Evolutionary conservation across 192 early-diverging fungal genomes (phyloP).

Genomic region (Umbelopsis sp.): DNA sequence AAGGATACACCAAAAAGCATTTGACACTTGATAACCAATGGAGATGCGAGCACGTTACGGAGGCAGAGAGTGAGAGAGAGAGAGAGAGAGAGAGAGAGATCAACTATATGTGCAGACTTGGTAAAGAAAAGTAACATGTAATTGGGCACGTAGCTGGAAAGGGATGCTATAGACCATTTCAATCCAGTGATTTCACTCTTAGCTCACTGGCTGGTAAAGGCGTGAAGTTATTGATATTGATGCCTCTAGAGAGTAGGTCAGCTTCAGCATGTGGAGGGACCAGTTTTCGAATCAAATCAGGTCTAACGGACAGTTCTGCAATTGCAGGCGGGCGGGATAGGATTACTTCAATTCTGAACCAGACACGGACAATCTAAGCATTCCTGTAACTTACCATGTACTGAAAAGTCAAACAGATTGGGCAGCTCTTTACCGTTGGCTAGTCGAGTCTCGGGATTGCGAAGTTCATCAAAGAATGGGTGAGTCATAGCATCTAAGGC

Average conservation of each 20-base stretch:
- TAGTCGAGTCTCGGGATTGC: slow-evolving; percentile 77
- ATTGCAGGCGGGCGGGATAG: not conserved
- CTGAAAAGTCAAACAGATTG: slow-evolving; percentile 88
- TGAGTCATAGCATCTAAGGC: slow-evolving; percentile 91
- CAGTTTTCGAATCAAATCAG: slow-evolving; percentile 72
- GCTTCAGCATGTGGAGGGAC: slow-evolving; percentile 81
- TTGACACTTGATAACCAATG: not conserved
- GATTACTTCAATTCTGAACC: too few relatives aligned
- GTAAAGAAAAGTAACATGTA: not conserved
- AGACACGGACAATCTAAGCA: not conserved
- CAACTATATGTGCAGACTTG: not conserved
- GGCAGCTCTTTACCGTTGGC: slow-evolving; percentile 83
- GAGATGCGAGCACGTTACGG: not conserved
- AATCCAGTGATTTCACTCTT: slow-evolving; percentile 53
- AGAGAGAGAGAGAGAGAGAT: not conserved
- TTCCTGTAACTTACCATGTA: slow-evolving; percentile 53
- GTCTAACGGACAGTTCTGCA: slow-evolving; percentile 83
- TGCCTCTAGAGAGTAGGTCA: slow-evolving; percentile 63
- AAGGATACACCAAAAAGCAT: slow-evolving; percentile 5
- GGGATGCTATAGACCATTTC: not conserved
- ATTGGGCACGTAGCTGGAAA: not conserved
- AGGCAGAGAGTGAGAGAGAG: not conserved
- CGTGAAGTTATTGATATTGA: slow-evolving; percentile 74
- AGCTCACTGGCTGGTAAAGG: slow-evolving; percentile 52
- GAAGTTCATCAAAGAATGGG: slow-evolving; percentile 97